Evolutionary conservation across 139 green algal species (phyloP), one percentile per base, ranked within the genome.

Genomic region (Tetradesmus obliquus): DNA sequence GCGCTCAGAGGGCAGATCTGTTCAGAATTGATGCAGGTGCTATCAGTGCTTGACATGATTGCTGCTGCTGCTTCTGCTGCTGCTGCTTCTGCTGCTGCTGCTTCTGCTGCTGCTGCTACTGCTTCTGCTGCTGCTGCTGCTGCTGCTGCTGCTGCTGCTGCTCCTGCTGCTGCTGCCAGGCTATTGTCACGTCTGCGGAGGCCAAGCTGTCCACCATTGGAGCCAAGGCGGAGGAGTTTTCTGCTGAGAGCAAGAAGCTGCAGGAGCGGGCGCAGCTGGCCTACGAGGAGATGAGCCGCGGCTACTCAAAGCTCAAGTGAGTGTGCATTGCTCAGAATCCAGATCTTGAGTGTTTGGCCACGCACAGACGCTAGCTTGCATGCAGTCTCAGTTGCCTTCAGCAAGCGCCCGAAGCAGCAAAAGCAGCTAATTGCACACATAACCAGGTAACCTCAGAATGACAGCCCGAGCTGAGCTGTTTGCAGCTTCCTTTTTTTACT

Each of bases 231-330:
- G 45, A 79, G 5, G 91, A 94, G 58, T 94, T 85, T 53, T 2
- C 7, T 12, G 86, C 86, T 32, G 86, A 90, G 53, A 90, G 86
- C 60, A 90, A 90, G 86, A 90, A 90, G 86, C 71, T 90, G 51
- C 87, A 94, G 84, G 91, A 92, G 13, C 83, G 91, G 1, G 82
- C 91, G 45, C 57, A 84, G 8, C 74, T 84, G 17, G 91, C 91
- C 0, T 87, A 94, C 15, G 91, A 94, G 74, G 91, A 94, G 74
- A 88, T 72, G 88, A 71, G 82, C 0, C 72, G 88, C 4, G 91
- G 91, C 17, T 72, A 88, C 22, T 15, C 81, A 4, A 94, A 94
- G 58, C 91, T 94, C 6, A 92, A 92, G 91, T 94, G 62, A 58
- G 91, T 62, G 45, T 53, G 82, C 5, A 51, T 6, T 3, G 81